Evolutionary conservation across 305 asterid genomes (phyloP).

Genomic region (Fraxinus ornus): DNA sequence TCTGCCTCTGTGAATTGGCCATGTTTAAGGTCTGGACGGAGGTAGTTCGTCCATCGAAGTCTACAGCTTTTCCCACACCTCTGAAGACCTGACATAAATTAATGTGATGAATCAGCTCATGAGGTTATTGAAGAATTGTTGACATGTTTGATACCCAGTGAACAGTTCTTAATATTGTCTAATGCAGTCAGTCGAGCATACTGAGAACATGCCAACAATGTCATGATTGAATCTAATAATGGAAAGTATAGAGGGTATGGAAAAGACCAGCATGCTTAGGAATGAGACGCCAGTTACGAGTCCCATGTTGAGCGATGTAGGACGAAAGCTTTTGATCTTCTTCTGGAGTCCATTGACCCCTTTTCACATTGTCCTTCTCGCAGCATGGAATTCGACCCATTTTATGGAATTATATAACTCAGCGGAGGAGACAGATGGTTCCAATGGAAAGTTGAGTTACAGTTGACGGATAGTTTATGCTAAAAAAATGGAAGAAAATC

Average conservation of each 20-base stretch:
- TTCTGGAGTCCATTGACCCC: constrained; percentile 98
- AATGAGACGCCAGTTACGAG: constrained; percentile 95
- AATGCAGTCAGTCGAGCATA: not conserved
- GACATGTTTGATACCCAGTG: not conserved
- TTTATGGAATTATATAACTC: constrained; percentile 1
- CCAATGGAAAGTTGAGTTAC: not conserved
- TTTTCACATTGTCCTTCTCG: constrained; percentile 81
- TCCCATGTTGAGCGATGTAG: constrained; percentile 93
- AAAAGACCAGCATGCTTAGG: constrained; percentile 84
- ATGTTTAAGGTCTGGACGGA: constrained; percentile 87
- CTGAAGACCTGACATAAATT: constrained; percentile 60
- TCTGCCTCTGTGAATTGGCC: constrained; percentile 81
- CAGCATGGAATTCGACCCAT: constrained; percentile 97
- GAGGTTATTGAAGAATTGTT: not conserved
- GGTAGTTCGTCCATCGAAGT: constrained; percentile 85
- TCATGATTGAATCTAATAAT: not conserved
- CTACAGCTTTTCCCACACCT: constrained; percentile 92
- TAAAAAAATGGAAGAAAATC: not conserved
- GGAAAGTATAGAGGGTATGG: not conserved
- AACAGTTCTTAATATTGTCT: not conserved
- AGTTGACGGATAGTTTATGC: constrained; percentile 5
- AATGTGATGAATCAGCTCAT: not conserved
- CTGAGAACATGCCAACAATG: not conserved
- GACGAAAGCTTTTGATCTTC: constrained; percentile 97
- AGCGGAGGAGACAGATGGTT: not conserved